phyloP scores from a whole-genome alignment of 768 basidiomycete species.

The Russula olivacea region DNA sequence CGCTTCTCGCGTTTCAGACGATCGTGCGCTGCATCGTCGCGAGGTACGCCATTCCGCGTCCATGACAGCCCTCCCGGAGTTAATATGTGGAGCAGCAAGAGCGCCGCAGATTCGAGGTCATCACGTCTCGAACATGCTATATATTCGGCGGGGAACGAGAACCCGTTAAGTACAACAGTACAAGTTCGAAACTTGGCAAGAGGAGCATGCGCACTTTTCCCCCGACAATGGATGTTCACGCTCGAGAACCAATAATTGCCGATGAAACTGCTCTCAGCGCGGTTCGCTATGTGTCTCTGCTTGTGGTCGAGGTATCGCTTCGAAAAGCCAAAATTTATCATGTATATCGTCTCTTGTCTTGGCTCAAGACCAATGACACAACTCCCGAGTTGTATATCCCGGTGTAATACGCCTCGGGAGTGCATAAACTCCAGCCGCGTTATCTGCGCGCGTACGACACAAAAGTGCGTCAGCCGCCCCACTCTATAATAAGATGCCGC shows the following conservation, averaged over 20 bases:
- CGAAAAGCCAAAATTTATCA: constrained; percentile 85
- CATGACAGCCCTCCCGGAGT: constrained; percentile 70
- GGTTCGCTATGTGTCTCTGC: constrained; percentile 65
- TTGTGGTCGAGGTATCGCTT: constrained; percentile 66
- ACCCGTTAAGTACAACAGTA: neutral
- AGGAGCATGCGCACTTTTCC: constrained; percentile 47
- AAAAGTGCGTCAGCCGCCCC: neutral
- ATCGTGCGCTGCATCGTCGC: constrained; percentile 56
- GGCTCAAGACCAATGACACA: constrained; percentile 58
- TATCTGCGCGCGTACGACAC: constrained; percentile 41
- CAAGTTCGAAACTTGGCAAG: neutral
- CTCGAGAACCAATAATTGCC: constrained; percentile 85
- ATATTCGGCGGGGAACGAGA: neutral
- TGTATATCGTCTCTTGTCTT: constrained; percentile 57
- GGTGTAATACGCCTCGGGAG: constrained; percentile 61
- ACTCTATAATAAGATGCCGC: too few species aligned
- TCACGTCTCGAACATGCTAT: constrained; percentile 74
- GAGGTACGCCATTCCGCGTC: constrained; percentile 78
- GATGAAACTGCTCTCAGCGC: constrained; percentile 62
- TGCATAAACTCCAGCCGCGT: constrained; percentile 72
- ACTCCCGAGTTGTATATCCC: constrained; percentile 77
- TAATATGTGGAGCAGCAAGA: constrained; percentile 77
- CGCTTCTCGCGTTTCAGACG: constrained; percentile 61
- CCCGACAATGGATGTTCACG: constrained; percentile 69
- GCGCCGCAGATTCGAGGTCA: constrained; percentile 68